A percentile compares a stretch with the other conserved stretches of the same genome.
phyloP scores from a whole-genome alignment of 2,329 filamentous ascomycete genomes.

The Penicillium griseofulvum region DNA sequence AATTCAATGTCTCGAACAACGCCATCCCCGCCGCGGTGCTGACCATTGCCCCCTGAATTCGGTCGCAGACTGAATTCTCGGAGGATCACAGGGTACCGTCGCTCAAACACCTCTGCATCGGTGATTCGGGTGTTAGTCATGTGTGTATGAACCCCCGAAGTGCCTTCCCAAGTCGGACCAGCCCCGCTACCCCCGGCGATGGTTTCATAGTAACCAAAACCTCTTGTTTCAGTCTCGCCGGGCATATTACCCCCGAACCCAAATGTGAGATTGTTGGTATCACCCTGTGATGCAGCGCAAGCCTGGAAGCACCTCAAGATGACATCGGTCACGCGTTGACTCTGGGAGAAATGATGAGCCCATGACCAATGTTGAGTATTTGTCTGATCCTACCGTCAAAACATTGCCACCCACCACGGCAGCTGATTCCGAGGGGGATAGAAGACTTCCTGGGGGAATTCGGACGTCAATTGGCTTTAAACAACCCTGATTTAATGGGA shows the following conservation, averaged over 20 bases:
- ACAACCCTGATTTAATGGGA: conserved; percentile 80
- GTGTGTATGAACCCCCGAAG: conserved; percentile 74
- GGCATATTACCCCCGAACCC: conserved; percentile 23
- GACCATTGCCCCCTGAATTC: conserved; percentile 63
- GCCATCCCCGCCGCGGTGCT: conserved; percentile 71
- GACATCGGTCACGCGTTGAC: conserved; percentile 54
- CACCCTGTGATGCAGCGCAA: conserved; percentile 71
- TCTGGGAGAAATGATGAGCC: conserved; percentile 8
- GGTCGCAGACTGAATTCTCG: conserved; percentile 65
- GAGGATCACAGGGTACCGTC: conserved; percentile 71
- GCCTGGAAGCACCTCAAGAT: conserved; percentile 73
- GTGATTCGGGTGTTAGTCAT: conserved; percentile 88
- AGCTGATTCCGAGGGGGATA: conserved; percentile 68
- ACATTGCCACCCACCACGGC: conserved; percentile 79
- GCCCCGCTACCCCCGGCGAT: conserved; percentile 76
- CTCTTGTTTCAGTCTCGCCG: conserved; percentile 17
- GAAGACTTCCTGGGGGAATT: conserved; percentile 68
- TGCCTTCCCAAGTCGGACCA: conserved; percentile 69
- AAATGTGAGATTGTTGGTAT: conserved; percentile 64
- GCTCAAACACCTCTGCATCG: conserved; percentile 75
- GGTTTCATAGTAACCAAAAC: conserved; percentile 79
- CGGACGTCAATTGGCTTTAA: conserved; percentile 68
- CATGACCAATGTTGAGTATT: not conserved
- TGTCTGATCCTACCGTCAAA: conserved; percentile 62
- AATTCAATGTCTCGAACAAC: conserved; percentile 79